Base-by-base conservation (phyloP, 2,329 filamentous ascomycete species). In the Magnaporthales sp. region DNA sequence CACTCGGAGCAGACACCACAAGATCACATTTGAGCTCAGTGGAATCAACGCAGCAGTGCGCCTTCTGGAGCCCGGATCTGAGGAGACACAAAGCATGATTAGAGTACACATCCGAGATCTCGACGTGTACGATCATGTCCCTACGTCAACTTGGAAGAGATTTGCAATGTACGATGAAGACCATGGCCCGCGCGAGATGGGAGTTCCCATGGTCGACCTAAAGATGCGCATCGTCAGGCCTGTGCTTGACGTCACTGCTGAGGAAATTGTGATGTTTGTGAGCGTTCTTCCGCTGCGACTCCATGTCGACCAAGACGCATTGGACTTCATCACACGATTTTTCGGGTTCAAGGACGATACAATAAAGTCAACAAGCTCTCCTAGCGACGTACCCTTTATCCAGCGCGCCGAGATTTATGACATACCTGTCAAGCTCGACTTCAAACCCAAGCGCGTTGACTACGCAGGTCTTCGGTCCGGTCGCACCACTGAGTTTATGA, bases 381-480 rank as follows among this genome's bases (percentile, higher is more conserved):
- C 87, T 2, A 88, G 88, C 62, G 93, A 96, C 66, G 80, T 90
- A 7, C 91, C 92, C 0, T 99, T 97, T 76, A 81, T 99, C 1
- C 94, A 98, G 75, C 86, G 95, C 66, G 89, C 92, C 1, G 95
- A 98, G 78, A 84, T 99, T 62, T 91, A 92, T 70, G 87, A 91
- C 4, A 86, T 99, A 27, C 89, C 89, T 2, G 84, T 99, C 67
- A 93, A 91, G 73, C 86, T 88, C 3, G 95, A 99, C 77, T 99
- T 99, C 80, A 99, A 99, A 76, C 95, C 95, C 9, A 98, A 99
- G 77, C 88, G 92, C n/a, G 92, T 99, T 22, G 94, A 99, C 76
- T 99, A 99, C 72, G 91, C 89, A 0, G 93, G 93, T 3, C 84
- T 99, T 3, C 89, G 93, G 29, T 97, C 95, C 1, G 95, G 95